Conservation (phyloP, 2,329 filamentous ascomycete species). For the Pyricularia grisea region DNA sequence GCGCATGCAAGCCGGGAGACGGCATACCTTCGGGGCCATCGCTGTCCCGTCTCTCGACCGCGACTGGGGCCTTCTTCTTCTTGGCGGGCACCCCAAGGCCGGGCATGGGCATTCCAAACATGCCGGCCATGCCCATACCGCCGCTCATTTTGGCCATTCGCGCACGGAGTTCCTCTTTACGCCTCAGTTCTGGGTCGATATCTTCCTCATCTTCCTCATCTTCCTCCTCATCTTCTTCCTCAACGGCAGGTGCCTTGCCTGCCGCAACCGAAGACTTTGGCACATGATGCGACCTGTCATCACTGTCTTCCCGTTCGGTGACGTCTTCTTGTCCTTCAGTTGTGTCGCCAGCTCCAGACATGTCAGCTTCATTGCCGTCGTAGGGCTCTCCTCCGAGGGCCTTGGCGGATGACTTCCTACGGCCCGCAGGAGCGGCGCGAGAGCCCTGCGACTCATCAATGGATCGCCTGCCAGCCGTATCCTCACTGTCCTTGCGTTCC, state of each 20-base stretch:
- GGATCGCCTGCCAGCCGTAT: slow-evolving; percentile 37
- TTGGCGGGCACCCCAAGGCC: slow-evolving; percentile 35
- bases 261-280: slow-evolving; percentile 22
- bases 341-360: slow-evolving; percentile 55
- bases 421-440: slow-evolving; percentile 25
- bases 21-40: slow-evolving; percentile 35
- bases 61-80: slow-evolving; percentile 40
- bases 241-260: slow-evolving; percentile 27
- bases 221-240: slow-evolving; percentile 39
- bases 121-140: slow-evolving; percentile 91
- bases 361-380: slow-evolving; percentile 56
- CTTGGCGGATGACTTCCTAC: slow-evolving; percentile 40
- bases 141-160: slow-evolving; percentile 99
- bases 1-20: slow-evolving; percentile 33
- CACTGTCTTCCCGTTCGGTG: slow-evolving; percentile 66
- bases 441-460: slow-evolving; percentile 34
- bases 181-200: slow-evolving; percentile 75
- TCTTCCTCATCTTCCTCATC: slow-evolving; percentile 76
- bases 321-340: slow-evolving; percentile 51
- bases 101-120: slow-evolving; percentile 70
- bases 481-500: slow-evolving; percentile 38
- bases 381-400: slow-evolving; percentile 31
- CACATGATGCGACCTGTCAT: slow-evolving; percentile 42
- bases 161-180: slow-evolving; percentile 80
- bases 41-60: slow-evolving; percentile 28